phyloP scores from a whole-genome alignment of 164 flowering plant species.

The Protea cynaroides region DNA sequence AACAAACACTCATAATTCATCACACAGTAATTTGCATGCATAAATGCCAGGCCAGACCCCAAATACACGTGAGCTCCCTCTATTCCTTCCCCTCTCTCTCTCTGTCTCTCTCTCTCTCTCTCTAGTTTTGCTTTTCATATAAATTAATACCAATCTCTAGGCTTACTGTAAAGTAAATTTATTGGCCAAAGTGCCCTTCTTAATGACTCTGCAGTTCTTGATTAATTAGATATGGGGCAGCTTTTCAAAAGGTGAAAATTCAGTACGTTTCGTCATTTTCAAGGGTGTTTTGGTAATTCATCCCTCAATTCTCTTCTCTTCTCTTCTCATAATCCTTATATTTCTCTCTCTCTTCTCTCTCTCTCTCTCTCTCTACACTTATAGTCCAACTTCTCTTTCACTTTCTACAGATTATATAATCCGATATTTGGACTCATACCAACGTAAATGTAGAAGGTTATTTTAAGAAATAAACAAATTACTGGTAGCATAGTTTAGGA shows the following conservation, averaged over 20 bases:
- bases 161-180: not conserved
- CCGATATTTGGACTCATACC: too few species aligned
- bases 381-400: too few species aligned
- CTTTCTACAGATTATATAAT: too few species aligned
- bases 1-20: constrained; percentile 49
- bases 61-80: constrained; percentile 30
- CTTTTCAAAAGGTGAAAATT: constrained; percentile 11
- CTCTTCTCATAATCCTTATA: too few species aligned
- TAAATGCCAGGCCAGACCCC: constrained; percentile 27
- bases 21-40: constrained; percentile 49
- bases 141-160: not conserved
- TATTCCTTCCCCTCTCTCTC: constrained; percentile 3
- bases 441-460: too few species aligned
- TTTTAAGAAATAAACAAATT: too few species aligned
- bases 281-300: constrained; percentile 12
- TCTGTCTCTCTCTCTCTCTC: not conserved
- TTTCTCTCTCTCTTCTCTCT: too few species aligned
- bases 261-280: constrained; percentile 19
- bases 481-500: too few species aligned
- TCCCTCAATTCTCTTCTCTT: not conserved
- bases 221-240: constrained; percentile 4
- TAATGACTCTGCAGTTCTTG: constrained; percentile 1
- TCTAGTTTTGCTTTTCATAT: not conserved
- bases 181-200: constrained; percentile 9
- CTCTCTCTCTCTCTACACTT: too few species aligned